Evolutionary conservation across 768 basidiomycete genomes (phyloP).

Genomic region (Albatrellus ellisii): DNA sequence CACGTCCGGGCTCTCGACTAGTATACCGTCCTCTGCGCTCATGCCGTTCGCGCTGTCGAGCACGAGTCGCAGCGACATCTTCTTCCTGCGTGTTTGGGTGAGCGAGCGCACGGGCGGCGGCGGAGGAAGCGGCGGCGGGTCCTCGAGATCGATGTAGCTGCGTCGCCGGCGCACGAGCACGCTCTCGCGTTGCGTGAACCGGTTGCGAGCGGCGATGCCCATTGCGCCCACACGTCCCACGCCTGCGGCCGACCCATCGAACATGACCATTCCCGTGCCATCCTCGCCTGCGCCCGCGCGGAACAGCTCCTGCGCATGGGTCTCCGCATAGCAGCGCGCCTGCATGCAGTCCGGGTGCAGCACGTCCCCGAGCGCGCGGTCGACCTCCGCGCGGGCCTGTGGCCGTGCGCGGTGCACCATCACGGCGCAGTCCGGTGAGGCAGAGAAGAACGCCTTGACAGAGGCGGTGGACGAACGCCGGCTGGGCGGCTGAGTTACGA

Average conservation of each 20-base stretch:
- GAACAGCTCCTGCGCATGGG: conserved; percentile 52
- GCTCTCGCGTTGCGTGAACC: conserved; percentile 56
- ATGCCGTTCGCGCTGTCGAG: not conserved
- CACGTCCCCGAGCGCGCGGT: conserved; percentile 69
- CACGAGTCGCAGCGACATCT: conserved; percentile 1
- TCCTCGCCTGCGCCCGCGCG: conserved; percentile 23
- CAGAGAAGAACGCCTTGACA: conserved; percentile 41
- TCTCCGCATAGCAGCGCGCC: conserved; percentile 52
- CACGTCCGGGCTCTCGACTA: conserved; percentile 4
- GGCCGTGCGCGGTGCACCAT: conserved; percentile 58
- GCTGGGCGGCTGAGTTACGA: conserved; percentile 7
- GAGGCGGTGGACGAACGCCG: conserved; percentile 55
- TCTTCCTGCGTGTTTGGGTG: not conserved
- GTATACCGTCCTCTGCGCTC: not conserved
- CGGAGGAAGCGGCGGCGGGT: not conserved
- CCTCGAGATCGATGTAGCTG: conserved; percentile 23
- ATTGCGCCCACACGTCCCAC: conserved; percentile 41
- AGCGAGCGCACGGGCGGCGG: not conserved
- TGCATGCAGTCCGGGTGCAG: conserved; percentile 61
- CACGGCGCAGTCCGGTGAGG: conserved; percentile 34
- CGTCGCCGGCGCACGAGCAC: conserved; percentile 50
- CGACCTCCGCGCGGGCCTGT: conserved; percentile 54
- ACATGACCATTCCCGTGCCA: not conserved
- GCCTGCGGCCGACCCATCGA: conserved; percentile 19
- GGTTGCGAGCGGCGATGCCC: conserved; percentile 39